A percentile compares a stretch with the other conserved stretches of the same genome.
These are phyloP conservation scores for Graphilbum fragrans DNA, from an alignment of 2,329 filamentous ascomycete genomes.

Conservation along the genomic window DNA sequence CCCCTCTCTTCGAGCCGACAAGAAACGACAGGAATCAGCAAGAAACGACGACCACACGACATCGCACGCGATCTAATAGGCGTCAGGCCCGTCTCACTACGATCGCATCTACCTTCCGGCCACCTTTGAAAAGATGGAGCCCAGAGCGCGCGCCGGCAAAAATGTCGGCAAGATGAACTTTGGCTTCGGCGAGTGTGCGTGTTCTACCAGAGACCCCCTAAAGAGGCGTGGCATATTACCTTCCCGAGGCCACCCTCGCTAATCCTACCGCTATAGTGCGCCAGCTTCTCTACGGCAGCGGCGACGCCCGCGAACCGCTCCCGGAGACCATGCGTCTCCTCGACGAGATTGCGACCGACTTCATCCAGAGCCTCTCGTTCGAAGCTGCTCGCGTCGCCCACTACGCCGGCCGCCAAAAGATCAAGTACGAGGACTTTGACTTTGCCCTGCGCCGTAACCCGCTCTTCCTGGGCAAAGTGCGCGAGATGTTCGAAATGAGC, in stretches of 20 bases:
- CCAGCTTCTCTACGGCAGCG: constrained; percentile 67
- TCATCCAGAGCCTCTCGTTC: constrained; percentile 88
- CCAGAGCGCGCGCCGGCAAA: constrained; percentile 62
- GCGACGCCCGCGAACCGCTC: constrained; percentile 66
- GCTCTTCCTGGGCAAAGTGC: constrained; percentile 74
- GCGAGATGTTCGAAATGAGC: constrained; percentile 81
- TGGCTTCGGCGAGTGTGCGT: constrained; percentile 55
- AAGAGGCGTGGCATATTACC: no score
- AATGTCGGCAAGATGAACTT: constrained; percentile 81
- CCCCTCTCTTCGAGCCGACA: no score
- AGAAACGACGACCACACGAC: no score
- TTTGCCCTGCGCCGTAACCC: constrained; percentile 83
- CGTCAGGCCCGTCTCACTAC: no score
- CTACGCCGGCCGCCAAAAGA: constrained; percentile 83
- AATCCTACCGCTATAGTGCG: constrained; percentile 37
- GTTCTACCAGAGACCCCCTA: background rate
- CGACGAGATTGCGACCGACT: constrained; percentile 93
- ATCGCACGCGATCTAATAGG: no score
- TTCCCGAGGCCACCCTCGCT: background rate
- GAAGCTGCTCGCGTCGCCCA: constrained; percentile 76
- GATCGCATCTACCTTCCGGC: background rate
- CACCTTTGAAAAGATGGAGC: constrained; percentile 50
- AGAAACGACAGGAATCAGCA: no score
- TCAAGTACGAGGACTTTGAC: constrained; percentile 97
- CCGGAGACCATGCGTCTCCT: constrained; percentile 75